phyloP scores from a whole-genome alignment of 2,329 filamentous ascomycete species.

The Verticillium nubilum region DNA sequence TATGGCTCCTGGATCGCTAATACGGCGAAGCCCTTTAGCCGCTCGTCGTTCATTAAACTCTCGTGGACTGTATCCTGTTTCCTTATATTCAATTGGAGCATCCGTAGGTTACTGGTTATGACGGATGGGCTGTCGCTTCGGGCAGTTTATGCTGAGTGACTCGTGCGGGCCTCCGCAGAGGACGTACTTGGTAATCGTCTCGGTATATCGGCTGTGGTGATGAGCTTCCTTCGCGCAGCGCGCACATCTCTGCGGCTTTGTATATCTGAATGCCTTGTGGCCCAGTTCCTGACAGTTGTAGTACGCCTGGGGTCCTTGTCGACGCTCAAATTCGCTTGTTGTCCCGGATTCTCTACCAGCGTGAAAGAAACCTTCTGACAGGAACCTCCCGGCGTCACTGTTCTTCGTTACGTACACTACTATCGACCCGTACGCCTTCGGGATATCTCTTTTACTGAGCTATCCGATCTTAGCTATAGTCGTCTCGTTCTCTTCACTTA shows the following conservation, averaged over 20 bases:
- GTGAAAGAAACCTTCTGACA: slow-evolving; percentile 15
- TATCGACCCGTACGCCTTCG: slow-evolving; percentile 19
- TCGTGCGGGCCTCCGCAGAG: slow-evolving; percentile 13
- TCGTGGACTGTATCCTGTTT: slow-evolving; percentile 11
- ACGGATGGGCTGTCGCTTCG: slow-evolving; percentile 3
- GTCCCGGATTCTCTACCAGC: slow-evolving; percentile 15
- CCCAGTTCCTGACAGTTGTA: slow-evolving; percentile 23
- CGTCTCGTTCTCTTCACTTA: slow-evolving; percentile 17
- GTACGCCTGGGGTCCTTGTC: slow-evolving; percentile 11
- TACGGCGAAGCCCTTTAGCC: slow-evolving; percentile 7
- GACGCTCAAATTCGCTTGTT: too few relatives aligned
- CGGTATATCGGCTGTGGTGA: slow-evolving; percentile 11
- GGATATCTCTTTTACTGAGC: slow-evolving; percentile 15
- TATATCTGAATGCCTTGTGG: slow-evolving; percentile 20
- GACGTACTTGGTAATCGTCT: slow-evolving; percentile 9
- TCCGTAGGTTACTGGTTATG: slow-evolving; percentile 12
- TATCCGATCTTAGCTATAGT: slow-evolving; percentile 16
- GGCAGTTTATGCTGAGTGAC: slow-evolving; percentile 17
- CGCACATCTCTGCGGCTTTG: slow-evolving; percentile 14
- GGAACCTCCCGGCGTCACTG: slow-evolving; percentile 9
- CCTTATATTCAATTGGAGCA: slow-evolving; percentile 12
- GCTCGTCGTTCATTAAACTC: slow-evolving; percentile 14
- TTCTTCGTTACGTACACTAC: slow-evolving; percentile 16
- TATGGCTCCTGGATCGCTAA: slow-evolving; percentile 12
- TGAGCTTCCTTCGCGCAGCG: slow-evolving; percentile 14